phyloP scores from a whole-genome alignment of 805 yeast species.

The Candida ulmi region DNA sequence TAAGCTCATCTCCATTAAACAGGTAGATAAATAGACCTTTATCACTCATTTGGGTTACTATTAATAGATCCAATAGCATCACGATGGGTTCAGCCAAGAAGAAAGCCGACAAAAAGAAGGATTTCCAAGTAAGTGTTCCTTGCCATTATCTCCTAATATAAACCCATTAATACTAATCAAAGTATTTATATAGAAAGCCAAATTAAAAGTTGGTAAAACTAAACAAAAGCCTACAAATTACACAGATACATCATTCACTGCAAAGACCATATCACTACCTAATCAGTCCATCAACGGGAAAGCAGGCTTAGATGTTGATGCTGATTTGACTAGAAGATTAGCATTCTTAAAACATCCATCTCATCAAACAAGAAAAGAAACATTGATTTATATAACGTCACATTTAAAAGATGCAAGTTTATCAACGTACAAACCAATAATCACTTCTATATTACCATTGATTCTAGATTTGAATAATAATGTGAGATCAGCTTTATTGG shows the following conservation, averaged over 20 bases:
- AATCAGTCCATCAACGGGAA: constrained; percentile 28
- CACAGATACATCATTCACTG: constrained; percentile 81
- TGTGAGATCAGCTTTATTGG: constrained; percentile 55
- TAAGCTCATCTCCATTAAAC: neutral
- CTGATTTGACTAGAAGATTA: constrained; percentile 54
- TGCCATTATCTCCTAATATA: no score
- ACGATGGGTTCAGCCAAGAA: constrained; percentile 49
- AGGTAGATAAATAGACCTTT: no score
- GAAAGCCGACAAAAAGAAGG: constrained; percentile 62
- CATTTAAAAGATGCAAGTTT: constrained; percentile 47
- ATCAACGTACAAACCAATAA: constrained; percentile 48
- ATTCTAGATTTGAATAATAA: constrained; percentile 51
- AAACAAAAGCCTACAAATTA: constrained; percentile 64
- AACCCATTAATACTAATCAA: neutral
- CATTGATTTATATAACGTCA: constrained; percentile 46
- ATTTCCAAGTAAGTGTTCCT: constrained; percentile 49
- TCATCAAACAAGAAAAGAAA: constrained; percentile 63
- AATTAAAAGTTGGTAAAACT: constrained; percentile 84
- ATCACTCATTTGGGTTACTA: no score
- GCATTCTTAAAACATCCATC: constrained; percentile 73
- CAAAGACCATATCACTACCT: constrained; percentile 45
- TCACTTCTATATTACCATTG: constrained; percentile 55
- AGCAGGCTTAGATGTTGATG: constrained; percentile 25
- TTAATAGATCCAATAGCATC: neutral
- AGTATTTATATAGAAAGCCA: no score